Conservation (phyloP, 371 early-diverging fungal species). For the Coemansia linderi region DNA sequence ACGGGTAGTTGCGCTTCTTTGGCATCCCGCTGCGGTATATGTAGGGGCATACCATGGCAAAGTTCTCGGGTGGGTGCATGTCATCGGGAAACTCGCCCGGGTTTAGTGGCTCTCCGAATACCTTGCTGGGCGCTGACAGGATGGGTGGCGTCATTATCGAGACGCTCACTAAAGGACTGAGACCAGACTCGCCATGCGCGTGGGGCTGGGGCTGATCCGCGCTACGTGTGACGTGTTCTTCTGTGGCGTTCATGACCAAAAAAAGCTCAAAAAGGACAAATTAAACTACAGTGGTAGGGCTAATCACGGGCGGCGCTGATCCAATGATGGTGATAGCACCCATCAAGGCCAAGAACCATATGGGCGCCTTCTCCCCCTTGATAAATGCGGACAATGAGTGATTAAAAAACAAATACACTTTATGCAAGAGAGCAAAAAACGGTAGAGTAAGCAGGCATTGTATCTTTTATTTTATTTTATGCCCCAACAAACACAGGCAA, state of each 20-base stretch:
- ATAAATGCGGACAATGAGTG: too few relatives aligned
- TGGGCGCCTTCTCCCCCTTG: too few relatives aligned
- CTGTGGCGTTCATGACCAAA: neutral
- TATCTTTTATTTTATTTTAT: too few relatives aligned
- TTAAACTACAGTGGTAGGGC: neutral
- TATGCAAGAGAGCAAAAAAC: too few relatives aligned
- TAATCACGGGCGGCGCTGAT: neutral
- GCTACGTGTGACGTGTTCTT: neutral
- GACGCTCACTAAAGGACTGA: slow-evolving; percentile 28
- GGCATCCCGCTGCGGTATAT: slow-evolving; percentile 92
- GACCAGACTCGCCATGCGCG: neutral
- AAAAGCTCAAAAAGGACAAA: neutral
- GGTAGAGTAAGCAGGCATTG: too few relatives aligned
- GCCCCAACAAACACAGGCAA: too few relatives aligned
- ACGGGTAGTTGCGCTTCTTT: slow-evolving; percentile 86
- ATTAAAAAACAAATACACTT: too few relatives aligned
- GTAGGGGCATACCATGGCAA: slow-evolving; percentile 87
- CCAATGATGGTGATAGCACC: neutral
- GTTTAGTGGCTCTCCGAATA: slow-evolving; percentile 2
- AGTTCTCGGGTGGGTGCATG: slow-evolving; percentile 87
- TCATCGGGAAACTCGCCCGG: slow-evolving; percentile 43
- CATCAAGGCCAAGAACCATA: too few relatives aligned
- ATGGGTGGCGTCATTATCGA: slow-evolving; percentile 33
- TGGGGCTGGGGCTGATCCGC: neutral
- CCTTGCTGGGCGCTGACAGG: neutral